Evolutionary conservation across 108 stramenopile species (phyloP).

Genomic region (Conticribra weissflogii): DNA sequence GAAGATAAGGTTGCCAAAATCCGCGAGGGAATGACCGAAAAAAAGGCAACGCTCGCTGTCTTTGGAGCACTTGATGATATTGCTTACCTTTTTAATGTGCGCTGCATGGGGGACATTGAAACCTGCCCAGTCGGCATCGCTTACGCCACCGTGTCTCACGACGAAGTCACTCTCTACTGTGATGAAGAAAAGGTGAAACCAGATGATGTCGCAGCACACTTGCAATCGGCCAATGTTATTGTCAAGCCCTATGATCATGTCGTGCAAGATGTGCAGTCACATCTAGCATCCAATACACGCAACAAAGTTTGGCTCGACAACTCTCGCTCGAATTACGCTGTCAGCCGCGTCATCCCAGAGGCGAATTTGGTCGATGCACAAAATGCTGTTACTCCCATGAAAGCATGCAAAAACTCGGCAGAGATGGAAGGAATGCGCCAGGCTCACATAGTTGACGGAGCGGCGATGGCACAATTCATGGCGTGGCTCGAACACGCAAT

Average conservation of each 20-base stretch:
- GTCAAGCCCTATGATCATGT: constrained; percentile 74
- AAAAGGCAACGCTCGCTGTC: constrained; percentile 85
- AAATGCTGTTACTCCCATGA: constrained; percentile 91
- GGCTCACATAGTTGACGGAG: constrained; percentile 95
- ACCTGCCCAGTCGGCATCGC: constrained; percentile 92
- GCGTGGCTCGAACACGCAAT: constrained; percentile 84
- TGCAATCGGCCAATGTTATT: constrained; percentile 56
- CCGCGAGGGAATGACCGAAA: constrained; percentile 71
- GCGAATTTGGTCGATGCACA: constrained; percentile 56
- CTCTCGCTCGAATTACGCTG: constrained; percentile 67
- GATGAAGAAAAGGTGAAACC: constrained; percentile 70
- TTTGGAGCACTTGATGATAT: constrained; percentile 95
- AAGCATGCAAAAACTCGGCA: constrained; percentile 90
- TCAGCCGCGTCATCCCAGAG: constrained; percentile 65
- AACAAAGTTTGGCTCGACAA: constrained; percentile 78
- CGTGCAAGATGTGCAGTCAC: constrained; percentile 59
- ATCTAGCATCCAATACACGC: constrained; percentile 44
- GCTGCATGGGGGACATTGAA: constrained; percentile 89
- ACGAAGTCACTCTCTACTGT: constrained; percentile 74
- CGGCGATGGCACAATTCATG: constrained; percentile 92
- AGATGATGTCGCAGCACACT: constrained; percentile 57
- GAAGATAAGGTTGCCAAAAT: constrained; percentile 80
- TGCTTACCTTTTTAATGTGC: constrained; percentile 94
- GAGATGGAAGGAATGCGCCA: constrained; percentile 94
- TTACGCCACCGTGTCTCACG: constrained; percentile 84